A percentile compares a stretch with the other conserved stretches of the same genome.
phyloP scores from a whole-genome alignment of 2,329 filamentous ascomycete species.

The Phaeosphaeria sp. region DNA sequence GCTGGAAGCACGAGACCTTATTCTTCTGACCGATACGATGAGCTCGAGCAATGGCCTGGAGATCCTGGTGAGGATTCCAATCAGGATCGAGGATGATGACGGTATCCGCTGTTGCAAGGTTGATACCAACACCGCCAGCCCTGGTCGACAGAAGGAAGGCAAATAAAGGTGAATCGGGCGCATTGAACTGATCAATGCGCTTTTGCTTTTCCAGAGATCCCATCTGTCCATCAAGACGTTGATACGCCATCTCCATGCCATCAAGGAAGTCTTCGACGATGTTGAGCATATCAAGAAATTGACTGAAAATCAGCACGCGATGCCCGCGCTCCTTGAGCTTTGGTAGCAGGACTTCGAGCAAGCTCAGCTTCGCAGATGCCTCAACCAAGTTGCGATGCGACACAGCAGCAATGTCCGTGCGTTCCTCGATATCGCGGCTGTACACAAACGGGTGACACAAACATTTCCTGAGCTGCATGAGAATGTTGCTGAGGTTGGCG shows the following conservation, averaged over 20 bases:
- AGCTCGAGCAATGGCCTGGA: conserved; percentile 91
- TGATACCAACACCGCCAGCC: conserved; percentile 96
- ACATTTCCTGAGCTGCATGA: conserved; percentile 94
- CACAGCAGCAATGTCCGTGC: conserved; percentile 64
- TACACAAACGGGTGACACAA: conserved; percentile 97
- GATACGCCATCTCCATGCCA: conserved; percentile 74
- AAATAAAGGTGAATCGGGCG: conserved; percentile 80
- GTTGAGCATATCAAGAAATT: conserved; percentile 86
- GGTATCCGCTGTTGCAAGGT: conserved; percentile 93
- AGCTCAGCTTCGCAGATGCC: conserved; percentile 85
- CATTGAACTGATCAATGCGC: conserved; percentile 92
- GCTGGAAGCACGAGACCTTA: conserved; percentile 92
- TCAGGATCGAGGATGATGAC: conserved; percentile 98
- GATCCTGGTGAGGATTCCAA: conserved; percentile 97
- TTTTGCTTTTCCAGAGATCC: conserved; percentile 88
- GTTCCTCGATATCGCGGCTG: conserved; percentile 87
- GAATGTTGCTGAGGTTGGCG: conserved; percentile 87
- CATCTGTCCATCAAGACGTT: conserved; percentile 86
- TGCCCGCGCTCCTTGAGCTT: conserved; percentile 86
- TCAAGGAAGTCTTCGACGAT: conserved; percentile 91
- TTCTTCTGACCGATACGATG: conserved; percentile 97
- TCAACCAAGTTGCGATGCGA: conserved; percentile 85
- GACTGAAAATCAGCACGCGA: conserved; percentile 92
- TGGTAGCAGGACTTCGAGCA: conserved; percentile 85
- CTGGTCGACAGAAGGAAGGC: conserved; percentile 93